Base-by-base conservation (phyloP, 2,329 filamentous ascomycete species). In the Calonectria multiphialidica region DNA sequence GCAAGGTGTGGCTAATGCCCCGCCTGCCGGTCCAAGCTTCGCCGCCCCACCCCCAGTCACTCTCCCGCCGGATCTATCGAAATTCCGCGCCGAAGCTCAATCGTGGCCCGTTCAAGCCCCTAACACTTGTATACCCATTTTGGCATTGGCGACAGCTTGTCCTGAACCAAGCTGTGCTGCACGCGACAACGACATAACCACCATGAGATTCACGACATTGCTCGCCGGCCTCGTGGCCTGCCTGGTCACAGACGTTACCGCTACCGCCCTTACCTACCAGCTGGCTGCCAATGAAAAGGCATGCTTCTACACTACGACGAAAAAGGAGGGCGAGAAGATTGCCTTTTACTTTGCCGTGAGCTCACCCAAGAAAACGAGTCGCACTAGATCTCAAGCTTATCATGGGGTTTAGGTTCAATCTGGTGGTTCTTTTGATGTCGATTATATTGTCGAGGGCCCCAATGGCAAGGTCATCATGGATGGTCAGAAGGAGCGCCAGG, bases 321-420 rank as follows among this genome's bases (percentile, higher is more conserved):
- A 95, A 76, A 91, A 94, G 82, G 90, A 91, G 83, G 93, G 93
- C 79, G 91, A 94, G 80, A 99, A 99, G 90, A 89, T 99, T 78
- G 96, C 97, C 62, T 99, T 99, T 83, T 99, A 99, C 88, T 99
- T 99, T 86, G 97, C 97, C 72, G 97, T 99, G 87, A 77, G 93
- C 86, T 49, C 63, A n/a, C 44, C 35, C 35, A 12, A 66, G 68
- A 61, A 61, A 33, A 61, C 16, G 13, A 59, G 18, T 37, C 5
- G 13, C 21, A 21, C 68, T 28, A 10, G 66, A 50, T 18, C 18
- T 62, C 25, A 33, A 69, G 53, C 68, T 79, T 65, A 76, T 74
- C 65, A 68, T 63, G 42, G 23, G n/a, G 1, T 40, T 49, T 75
- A 98, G 96, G 96, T 98, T 57, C 97, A 99, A 97, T 96, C 96